Conservation (phyloP, 164 flowering plant genomes). For the Stephania yunnanensis region DNA sequence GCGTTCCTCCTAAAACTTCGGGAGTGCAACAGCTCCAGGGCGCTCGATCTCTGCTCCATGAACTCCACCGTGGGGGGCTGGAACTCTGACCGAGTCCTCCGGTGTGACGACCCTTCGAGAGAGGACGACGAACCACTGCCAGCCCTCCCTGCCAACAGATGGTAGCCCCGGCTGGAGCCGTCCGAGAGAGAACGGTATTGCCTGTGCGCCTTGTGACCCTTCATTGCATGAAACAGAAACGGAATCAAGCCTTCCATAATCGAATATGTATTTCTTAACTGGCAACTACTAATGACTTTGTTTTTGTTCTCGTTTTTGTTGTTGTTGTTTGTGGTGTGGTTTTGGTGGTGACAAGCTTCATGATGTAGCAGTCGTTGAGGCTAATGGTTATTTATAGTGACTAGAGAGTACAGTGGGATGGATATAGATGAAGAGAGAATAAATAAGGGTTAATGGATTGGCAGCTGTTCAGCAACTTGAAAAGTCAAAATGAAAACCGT, state of each 20-base stretch:
- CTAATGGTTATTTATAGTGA: not conserved
- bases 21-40: not conserved
- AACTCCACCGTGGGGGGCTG: constrained; percentile 21
- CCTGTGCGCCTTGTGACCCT: not conserved
- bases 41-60: not conserved
- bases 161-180: constrained; percentile 6
- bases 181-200: constrained; percentile 1
- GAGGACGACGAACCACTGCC: not conserved
- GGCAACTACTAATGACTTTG: not conserved
- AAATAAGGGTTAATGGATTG: not conserved
- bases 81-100: constrained; percentile 27
- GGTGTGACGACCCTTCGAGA: constrained; percentile 6
- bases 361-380: not conserved
- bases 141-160: not conserved
- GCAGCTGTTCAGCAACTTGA: not conserved
- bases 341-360: not conserved
- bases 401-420: not conserved
- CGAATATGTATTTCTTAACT: not conserved
- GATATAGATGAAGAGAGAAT: not conserved
- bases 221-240: constrained; percentile 2
- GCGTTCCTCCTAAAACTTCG: not conserved
- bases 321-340: not conserved
- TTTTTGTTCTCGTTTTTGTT: not conserved
- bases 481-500: constrained; percentile 6
- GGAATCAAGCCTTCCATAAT: constrained; percentile 6